Evolutionary conservation across 2,329 filamentous ascomycete genomes (phyloP).

Genomic region (Parascedosporium putredinis): DNA sequence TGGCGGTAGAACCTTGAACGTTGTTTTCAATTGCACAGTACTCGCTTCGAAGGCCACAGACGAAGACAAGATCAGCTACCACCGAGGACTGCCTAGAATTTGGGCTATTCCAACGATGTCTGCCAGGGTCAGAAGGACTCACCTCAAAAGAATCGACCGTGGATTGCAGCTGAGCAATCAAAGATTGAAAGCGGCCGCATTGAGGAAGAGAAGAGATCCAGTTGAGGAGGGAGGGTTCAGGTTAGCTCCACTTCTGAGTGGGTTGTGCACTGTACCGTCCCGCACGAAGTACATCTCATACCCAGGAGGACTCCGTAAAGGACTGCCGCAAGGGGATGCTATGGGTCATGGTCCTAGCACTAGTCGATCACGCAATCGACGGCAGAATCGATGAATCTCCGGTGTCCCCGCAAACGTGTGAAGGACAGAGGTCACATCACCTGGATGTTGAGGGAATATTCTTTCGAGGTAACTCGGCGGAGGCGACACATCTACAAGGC

Average conservation of each 20-base stretch:
- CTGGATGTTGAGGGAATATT: conserved; percentile 2
- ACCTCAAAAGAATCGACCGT: too few relatives aligned
- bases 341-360: conserved; percentile 13
- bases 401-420: conserved; percentile 1
- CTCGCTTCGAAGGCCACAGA: too few relatives aligned
- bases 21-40: too few relatives aligned
- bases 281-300: neutral
- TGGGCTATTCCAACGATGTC: too few relatives aligned
- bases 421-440: neutral
- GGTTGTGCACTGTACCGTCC: neutral
- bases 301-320: neutral
- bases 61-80: too few relatives aligned
- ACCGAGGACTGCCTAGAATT: too few relatives aligned
- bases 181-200: too few relatives aligned
- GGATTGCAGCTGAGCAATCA: too few relatives aligned
- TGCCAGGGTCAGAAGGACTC: too few relatives aligned
- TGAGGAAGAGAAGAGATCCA: too few relatives aligned
- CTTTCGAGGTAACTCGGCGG: neutral
- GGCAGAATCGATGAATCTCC: conserved; percentile 1
- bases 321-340: conserved; percentile 4
- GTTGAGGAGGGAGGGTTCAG: too few relatives aligned
- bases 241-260: neutral
- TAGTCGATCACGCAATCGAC: conserved; percentile 26
- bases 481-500: neutral
- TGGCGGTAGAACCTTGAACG: too few relatives aligned